Evolutionary conservation across 805 yeast species (phyloP).

Genomic region (Candida ulmi): DNA sequence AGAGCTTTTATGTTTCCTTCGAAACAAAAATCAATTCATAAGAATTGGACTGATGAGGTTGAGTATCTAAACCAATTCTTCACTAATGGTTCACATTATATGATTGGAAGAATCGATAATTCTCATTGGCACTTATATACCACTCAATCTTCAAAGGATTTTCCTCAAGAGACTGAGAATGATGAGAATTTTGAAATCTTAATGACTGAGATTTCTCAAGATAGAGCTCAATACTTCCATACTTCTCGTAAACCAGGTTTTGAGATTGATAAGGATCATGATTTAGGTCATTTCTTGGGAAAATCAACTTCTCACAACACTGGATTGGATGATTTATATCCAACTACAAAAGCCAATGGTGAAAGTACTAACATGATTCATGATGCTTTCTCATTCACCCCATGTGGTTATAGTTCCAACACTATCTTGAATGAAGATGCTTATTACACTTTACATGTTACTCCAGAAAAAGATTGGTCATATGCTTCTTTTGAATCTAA

Average conservation of each 20-base stretch:
- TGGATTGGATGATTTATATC: conserved; percentile 58
- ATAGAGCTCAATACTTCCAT: conserved; percentile 52
- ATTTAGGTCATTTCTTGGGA: conserved; percentile 83
- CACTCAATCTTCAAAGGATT: conserved; percentile 36
- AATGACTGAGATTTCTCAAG: conserved; percentile 77
- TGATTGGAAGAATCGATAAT: conserved; percentile 73
- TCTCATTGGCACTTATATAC: conserved; percentile 91
- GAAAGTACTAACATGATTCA: conserved; percentile 40
- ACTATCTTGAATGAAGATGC: conserved; percentile 58
- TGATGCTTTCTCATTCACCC: conserved; percentile 88
- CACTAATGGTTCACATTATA: conserved; percentile 54
- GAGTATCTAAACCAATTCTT: conserved; percentile 62
- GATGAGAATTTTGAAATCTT: conserved; percentile 84
- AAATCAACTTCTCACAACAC: conserved; percentile 56
- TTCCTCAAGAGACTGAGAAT: conserved; percentile 11
- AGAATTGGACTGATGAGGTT: conserved; percentile 81
- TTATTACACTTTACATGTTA: conserved; percentile 84
- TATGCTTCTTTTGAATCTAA: conserved; percentile 95
- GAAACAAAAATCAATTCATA: conserved; percentile 74
- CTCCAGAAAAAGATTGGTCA: conserved; percentile 93
- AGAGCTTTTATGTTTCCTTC: conserved; percentile 91
- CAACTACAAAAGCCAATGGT: background rate
- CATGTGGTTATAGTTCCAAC: conserved; percentile 94
- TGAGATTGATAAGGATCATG: conserved; percentile 43
- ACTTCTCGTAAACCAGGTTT: conserved; percentile 38